Conservation (phyloP, 2,329 filamentous ascomycete species). For the Coniochaeta sp. region DNA sequence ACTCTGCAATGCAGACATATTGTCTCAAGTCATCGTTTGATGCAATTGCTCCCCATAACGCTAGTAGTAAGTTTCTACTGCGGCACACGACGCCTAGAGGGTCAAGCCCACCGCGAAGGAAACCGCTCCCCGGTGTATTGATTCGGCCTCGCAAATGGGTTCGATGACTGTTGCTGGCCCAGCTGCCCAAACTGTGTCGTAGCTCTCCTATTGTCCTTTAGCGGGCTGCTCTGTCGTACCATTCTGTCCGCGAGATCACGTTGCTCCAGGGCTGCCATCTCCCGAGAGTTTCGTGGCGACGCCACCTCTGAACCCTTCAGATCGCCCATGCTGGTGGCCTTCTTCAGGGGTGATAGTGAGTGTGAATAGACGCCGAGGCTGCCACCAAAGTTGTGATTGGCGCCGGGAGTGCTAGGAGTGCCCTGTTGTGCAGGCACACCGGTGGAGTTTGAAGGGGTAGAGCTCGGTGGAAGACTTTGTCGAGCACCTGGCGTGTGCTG, state of each 20-base stretch:
- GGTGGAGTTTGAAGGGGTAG: neutral
- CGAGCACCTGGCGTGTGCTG: too few relatives aligned
- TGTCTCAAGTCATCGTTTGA: neutral
- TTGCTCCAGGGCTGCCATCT: slow-evolving; percentile 55
- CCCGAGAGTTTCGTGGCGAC: slow-evolving; percentile 52
- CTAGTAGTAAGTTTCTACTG: too few relatives aligned
- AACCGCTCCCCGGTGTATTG: slow-evolving; percentile 34
- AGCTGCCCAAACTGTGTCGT: slow-evolving; percentile 9
- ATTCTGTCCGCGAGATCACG: slow-evolving; percentile 25
- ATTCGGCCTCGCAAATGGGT: slow-evolving; percentile 32
- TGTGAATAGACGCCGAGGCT: slow-evolving; percentile 76
- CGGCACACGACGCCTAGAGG: too few relatives aligned
- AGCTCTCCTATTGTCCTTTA: slow-evolving; percentile 26
- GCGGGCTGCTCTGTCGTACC: slow-evolving; percentile 31
- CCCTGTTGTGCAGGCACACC: neutral
- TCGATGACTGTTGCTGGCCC: slow-evolving; percentile 15
- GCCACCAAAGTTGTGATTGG: slow-evolving; percentile 48
- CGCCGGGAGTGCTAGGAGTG: neutral
- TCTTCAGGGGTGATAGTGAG: slow-evolving; percentile 75
- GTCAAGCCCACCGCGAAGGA: slow-evolving; percentile 21
- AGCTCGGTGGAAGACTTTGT: neutral
- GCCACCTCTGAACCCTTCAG: slow-evolving; percentile 34
- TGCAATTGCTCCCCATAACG: neutral
- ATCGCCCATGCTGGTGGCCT: slow-evolving; percentile 59
- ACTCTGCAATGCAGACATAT: neutral